These are phyloP conservation scores for Globisporangium radiosum DNA, from an alignment of 352 stramenopile genomes.

Conservation along the genomic window DNA sequence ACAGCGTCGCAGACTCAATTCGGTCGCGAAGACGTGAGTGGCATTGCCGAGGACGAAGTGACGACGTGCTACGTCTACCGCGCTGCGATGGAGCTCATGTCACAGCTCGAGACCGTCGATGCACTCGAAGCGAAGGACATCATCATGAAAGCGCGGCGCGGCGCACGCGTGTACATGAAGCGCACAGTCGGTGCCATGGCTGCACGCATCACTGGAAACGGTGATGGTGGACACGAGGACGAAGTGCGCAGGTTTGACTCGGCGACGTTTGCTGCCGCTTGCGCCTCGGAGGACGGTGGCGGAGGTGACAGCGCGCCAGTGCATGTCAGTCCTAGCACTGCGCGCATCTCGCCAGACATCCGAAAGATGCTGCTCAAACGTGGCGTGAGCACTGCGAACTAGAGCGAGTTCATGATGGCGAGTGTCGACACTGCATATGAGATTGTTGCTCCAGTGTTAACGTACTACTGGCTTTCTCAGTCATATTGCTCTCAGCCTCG, in stretches of 20 bases:
- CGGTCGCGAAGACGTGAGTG: constrained; percentile 2
- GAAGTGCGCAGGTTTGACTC: constrained; percentile 16
- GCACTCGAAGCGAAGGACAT: constrained; percentile 45
- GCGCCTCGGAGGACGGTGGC: constrained; percentile 4
- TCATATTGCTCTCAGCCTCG: no score
- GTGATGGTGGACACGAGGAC: not conserved
- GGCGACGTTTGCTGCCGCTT: not conserved
- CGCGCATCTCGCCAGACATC: not conserved
- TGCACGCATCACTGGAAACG: not conserved
- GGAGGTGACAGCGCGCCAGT: not conserved
- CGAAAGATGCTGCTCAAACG: not conserved
- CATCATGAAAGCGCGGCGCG: constrained; percentile 23
- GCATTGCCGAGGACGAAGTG: constrained; percentile 36
- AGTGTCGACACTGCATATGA: no score
- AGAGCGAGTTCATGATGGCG: not conserved
- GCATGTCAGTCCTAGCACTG: not conserved
- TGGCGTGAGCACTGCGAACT: not conserved
- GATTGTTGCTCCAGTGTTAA: no score
- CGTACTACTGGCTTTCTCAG: no score
- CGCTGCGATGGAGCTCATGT: constrained; percentile 43
- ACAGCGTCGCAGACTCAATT: no score
- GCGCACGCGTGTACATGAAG: constrained; percentile 28
- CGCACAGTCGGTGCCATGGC: constrained; percentile 4
- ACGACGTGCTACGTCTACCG: constrained; percentile 43
- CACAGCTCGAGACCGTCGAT: constrained; percentile 32